A percentile compares a stretch with the other conserved stretches of the same genome.
Conservation (phyloP, 176 grass and related monocot genomes). For the Aegilops bicornis region DNA sequence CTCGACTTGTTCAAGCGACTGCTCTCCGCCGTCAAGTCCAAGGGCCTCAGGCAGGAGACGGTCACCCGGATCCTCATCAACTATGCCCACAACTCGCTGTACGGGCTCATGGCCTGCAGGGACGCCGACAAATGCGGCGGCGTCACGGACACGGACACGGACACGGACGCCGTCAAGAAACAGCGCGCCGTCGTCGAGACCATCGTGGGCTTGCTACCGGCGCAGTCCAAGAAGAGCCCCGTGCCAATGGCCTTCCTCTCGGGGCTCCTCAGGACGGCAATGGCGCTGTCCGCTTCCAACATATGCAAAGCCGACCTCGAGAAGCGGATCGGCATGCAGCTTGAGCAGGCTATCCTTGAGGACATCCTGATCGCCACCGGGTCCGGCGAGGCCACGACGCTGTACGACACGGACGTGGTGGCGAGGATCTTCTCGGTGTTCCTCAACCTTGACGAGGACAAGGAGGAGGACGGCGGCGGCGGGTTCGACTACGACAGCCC, state of each 20-base stretch:
- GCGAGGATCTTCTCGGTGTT: conserved; percentile 73
- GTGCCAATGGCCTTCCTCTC: conserved; percentile 89
- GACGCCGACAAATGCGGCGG: conserved; percentile 26
- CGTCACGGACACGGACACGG: conserved; percentile 33
- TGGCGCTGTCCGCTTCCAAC: conserved; percentile 51
- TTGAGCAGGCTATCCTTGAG: conserved; percentile 91
- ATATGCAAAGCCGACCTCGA: conserved; percentile 70
- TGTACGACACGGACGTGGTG: conserved; percentile 85
- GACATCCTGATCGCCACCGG: conserved; percentile 74
- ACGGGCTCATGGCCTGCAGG: conserved; percentile 60
- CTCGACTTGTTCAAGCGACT: conserved; percentile 84
- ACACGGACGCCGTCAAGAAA: conserved; percentile 52
- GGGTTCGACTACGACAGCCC: conserved; percentile 74
- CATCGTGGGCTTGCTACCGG: conserved; percentile 68
- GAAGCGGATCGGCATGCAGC: conserved; percentile 80
- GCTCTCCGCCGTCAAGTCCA: conserved; percentile 72
- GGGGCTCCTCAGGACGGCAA: conserved; percentile 79
- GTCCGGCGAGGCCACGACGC: not conserved
- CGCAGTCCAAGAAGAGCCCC: conserved; percentile 73
- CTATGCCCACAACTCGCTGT: conserved; percentile 79
- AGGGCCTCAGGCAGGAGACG: conserved; percentile 94
- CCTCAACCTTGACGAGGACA: conserved; percentile 72
- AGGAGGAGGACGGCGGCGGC: conserved; percentile 31
- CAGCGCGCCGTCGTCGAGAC: conserved; percentile 66
- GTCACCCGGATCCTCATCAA: conserved; percentile 78